phyloP scores from a whole-genome alignment of 2,329 filamentous ascomycete genomes.

The Sordariomycetes sp. region DNA sequence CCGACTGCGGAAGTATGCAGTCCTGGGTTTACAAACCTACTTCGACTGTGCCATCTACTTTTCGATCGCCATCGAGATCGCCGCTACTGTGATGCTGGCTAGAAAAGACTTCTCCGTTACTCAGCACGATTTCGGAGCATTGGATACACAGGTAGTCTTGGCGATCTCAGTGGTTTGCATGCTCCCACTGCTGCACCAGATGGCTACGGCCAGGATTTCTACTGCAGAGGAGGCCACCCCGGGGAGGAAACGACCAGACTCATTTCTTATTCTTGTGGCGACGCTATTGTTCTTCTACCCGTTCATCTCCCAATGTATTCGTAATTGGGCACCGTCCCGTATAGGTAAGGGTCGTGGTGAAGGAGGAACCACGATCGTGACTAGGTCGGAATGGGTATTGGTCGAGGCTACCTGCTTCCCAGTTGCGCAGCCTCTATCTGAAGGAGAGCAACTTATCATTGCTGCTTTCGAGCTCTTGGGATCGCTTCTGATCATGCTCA shows the following conservation, averaged over 20 bases:
- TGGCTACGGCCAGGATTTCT: too few relatives aligned
- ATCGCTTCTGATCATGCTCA: too few relatives aligned
- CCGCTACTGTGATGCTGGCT: conserved; percentile 10
- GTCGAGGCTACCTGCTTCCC: not conserved
- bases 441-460: too few relatives aligned
- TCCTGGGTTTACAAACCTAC: conserved; percentile 4
- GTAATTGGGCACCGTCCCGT: too few relatives aligned
- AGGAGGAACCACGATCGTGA: too few relatives aligned
- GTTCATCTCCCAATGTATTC: conserved; percentile 14
- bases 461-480: too few relatives aligned
- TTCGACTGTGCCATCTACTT: conserved; percentile 13
- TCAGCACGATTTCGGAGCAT: conserved; percentile 10
- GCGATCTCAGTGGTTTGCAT: conserved; percentile 12
- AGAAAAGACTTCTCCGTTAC: conserved; percentile 14
- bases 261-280: too few relatives aligned
- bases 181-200: conserved; percentile 12
- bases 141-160: conserved; percentile 12
- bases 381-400: not conserved
- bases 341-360: too few relatives aligned
- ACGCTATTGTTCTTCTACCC: conserved; percentile 12
- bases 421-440: too few relatives aligned
- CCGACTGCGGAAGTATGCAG: too few relatives aligned
- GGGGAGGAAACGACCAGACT: too few relatives aligned
- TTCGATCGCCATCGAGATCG: conserved; percentile 10
- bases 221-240: not conserved